Evolutionary conservation across 1,284 basidiomycete genomes (phyloP).

Genomic region (Apiotrichum siamense): DNA sequence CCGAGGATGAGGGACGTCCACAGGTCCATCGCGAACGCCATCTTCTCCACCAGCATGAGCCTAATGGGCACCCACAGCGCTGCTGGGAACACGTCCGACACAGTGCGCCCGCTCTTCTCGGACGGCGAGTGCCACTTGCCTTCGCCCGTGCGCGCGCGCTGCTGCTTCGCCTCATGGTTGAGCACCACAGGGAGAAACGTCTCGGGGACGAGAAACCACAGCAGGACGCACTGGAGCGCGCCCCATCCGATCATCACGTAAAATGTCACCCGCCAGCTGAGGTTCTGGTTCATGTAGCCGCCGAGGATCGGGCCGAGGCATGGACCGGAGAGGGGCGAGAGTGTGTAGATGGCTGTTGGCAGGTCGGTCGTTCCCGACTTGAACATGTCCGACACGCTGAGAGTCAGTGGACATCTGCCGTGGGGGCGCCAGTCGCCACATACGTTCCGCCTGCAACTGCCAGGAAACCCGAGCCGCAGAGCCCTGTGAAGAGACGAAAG

Average conservation of each 20-base stretch:
- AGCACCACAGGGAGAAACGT: constrained; percentile 19
- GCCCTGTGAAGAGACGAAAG: neutral
- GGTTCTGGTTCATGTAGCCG: constrained; percentile 15
- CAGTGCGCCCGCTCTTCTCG: neutral
- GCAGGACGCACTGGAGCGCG: constrained; percentile 14
- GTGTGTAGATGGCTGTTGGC: neutral
- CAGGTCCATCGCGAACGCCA: neutral
- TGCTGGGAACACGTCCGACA: neutral
- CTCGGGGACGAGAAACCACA: constrained; percentile 23
- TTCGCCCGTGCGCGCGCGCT: neutral
- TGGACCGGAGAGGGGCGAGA: constrained; percentile 8
- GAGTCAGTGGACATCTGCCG: neutral
- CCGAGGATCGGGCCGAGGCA: constrained; percentile 22
- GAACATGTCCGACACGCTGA: neutral
- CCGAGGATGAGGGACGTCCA: neutral
- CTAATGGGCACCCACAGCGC: neutral
- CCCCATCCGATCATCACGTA: constrained; percentile 24
- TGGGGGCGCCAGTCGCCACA: too few species aligned
- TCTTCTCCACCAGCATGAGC: neutral
- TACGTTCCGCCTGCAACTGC: neutral
- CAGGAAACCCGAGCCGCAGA: neutral
- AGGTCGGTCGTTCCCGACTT: neutral
- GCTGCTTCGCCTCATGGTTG: constrained; percentile 17
- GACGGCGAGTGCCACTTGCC: neutral
- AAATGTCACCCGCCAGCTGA: constrained; percentile 21